These are phyloP conservation scores for Lophium mytilinum DNA, from an alignment of 495 filamentous ascomycete genomes.

Conservation along the genomic window DNA sequence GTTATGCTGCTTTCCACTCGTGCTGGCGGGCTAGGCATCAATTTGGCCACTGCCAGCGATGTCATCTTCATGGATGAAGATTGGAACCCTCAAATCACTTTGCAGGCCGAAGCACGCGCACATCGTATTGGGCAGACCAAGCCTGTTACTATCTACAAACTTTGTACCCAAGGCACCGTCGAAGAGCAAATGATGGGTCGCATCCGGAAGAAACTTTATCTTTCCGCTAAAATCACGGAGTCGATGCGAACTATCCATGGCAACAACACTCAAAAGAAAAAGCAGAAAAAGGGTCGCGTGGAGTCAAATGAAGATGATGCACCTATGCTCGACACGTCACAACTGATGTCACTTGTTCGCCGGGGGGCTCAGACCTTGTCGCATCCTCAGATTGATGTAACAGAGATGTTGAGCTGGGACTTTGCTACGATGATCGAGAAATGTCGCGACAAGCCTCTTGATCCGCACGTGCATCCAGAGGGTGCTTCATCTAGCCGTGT, in stretches of 20 bases:
- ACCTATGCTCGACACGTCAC: conserved; percentile 43
- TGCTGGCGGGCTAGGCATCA: conserved; percentile 58
- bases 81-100: conserved; percentile 58
- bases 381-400: conserved; percentile 44
- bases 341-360: conserved; percentile 51
- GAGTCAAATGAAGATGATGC: conserved; percentile 35
- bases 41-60: conserved; percentile 50
- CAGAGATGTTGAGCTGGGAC: conserved; percentile 53
- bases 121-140: conserved; percentile 53
- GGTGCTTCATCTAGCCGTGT: conserved; percentile 31
- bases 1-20: conserved; percentile 59
- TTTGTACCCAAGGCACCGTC: conserved; percentile 52
- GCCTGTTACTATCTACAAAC: conserved; percentile 50
- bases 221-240: conserved; percentile 55
- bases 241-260: conserved; percentile 48
- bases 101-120: conserved; percentile 53
- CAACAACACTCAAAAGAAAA: conserved; percentile 7
- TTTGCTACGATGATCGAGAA: conserved; percentile 47
- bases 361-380: conserved; percentile 49
- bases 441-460: conserved; percentile 47
- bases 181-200: conserved; percentile 58
- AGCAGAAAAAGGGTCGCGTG: not conserved
- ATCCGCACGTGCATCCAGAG: conserved; percentile 33
- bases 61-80: conserved; percentile 60
- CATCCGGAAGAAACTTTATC: conserved; percentile 59